phyloP scores from a whole-genome alignment of 441 rosid species.

The Gossypium lobatum region DNA sequence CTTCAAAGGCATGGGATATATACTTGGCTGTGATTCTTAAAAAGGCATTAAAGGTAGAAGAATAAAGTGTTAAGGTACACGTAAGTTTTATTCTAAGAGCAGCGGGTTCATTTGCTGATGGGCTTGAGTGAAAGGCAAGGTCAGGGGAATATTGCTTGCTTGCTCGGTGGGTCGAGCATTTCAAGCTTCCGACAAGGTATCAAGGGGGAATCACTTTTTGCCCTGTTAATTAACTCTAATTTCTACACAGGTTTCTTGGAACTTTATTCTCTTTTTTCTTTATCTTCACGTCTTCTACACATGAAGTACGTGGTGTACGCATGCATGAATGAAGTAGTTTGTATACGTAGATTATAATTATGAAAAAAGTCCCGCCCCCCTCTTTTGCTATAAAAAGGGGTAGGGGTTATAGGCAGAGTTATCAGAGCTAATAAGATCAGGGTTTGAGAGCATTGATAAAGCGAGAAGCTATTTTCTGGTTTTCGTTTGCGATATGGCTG shows the following conservation, averaged over 20 bases:
- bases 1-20: neutral
- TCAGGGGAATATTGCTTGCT: neutral
- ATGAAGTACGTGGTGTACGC: neutral
- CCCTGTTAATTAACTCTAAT: no score
- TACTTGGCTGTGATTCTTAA: neutral
- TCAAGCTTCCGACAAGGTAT: neutral
- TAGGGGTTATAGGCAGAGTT: neutral
- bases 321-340: neutral
- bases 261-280: neutral
- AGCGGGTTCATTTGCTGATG: neutral
- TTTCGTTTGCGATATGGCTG: neutral
- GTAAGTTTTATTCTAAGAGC: neutral
- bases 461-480: neutral
- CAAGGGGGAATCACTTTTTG: no score
- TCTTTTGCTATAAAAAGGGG: slow-evolving; percentile 1
- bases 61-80: neutral
- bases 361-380: neutral
- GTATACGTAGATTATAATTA: neutral
- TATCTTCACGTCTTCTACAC: neutral
- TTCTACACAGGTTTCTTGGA: neutral
- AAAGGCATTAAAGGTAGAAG: neutral
- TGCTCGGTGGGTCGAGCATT: neutral
- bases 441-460: neutral
- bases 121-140: neutral
- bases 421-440: neutral